Percentiles rank a stretch among this genome's conserved stretches.
Conservation (phyloP, 257 asterid species). For the Parsonsia alboflavescens region DNA sequence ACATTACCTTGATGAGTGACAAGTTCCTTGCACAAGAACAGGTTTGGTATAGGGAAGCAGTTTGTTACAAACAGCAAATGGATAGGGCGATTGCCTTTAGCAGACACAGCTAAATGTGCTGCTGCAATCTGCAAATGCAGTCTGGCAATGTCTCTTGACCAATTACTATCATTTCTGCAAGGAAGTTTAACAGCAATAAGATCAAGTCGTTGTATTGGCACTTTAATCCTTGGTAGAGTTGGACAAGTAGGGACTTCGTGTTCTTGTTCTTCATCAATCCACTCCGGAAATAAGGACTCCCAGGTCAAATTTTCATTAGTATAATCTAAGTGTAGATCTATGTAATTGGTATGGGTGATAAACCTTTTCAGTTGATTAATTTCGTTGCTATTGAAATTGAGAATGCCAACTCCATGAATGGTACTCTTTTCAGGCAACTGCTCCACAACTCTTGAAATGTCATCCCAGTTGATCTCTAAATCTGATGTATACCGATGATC, state of each 20-base stretch:
- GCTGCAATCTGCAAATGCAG: slow-evolving; percentile 69
- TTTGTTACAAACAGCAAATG: slow-evolving; percentile 49
- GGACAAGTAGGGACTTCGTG: slow-evolving; percentile 63
- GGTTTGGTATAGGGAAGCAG: slow-evolving; percentile 61
- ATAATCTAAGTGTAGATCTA: slow-evolving; percentile 38
- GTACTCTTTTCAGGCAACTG: slow-evolving; percentile 22
- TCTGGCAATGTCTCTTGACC: slow-evolving; percentile 69
- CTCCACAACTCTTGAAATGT: slow-evolving; percentile 19
- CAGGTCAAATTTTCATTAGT: slow-evolving; percentile 46
- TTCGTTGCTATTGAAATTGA: slow-evolving; percentile 57
- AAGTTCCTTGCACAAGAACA: slow-evolving; percentile 58
- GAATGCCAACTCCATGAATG: slow-evolving; percentile 42
- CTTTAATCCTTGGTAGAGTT: slow-evolving; percentile 40
- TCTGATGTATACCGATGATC: slow-evolving; percentile 59
- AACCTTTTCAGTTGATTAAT: slow-evolving; percentile 39
- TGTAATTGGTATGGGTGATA: slow-evolving; percentile 37
- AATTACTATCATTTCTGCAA: slow-evolving; percentile 59
- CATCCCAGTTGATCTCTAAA: slow-evolving; percentile 48
- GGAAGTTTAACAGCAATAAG: slow-evolving; percentile 72
- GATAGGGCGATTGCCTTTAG: slow-evolving; percentile 44
- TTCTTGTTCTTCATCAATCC: slow-evolving; percentile 86
- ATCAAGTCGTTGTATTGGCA: slow-evolving; percentile 46
- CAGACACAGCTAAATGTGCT: slow-evolving; percentile 47
- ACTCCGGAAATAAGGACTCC: slow-evolving; percentile 68
- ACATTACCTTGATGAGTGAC: slow-evolving; percentile 35